These are phyloP conservation scores for Epichloe scottii DNA, from an alignment of 2,329 filamentous ascomycete genomes.

Conservation along the genomic window DNA sequence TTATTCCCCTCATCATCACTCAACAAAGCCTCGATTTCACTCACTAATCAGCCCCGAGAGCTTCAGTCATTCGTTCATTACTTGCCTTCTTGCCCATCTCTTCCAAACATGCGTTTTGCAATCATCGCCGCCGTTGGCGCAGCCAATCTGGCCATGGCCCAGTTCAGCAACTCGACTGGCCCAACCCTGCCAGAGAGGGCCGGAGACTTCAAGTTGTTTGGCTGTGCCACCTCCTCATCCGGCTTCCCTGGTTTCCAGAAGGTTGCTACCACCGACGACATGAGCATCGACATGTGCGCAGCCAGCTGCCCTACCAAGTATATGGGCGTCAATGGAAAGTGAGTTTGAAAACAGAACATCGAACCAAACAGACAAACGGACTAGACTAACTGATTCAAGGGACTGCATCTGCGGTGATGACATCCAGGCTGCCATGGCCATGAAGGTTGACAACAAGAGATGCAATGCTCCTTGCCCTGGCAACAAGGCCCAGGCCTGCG, in stretches of 20 bases:
- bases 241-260: slow-evolving; percentile 15
- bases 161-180: slow-evolving; percentile 6
- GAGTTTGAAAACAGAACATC: slow-evolving; percentile 3
- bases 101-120: slow-evolving; percentile 18
- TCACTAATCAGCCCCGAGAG: slow-evolving; percentile 17
- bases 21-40: slow-evolving; percentile 19
- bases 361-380: neutral
- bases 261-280: slow-evolving; percentile 5
- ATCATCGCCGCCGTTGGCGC: slow-evolving; percentile 18
- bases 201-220: slow-evolving; percentile 13
- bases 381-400: slow-evolving; percentile 6
- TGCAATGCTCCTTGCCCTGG: slow-evolving; percentile 20
- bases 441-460: slow-evolving; percentile 6
- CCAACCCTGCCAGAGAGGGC: slow-evolving; percentile 9
- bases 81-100: slow-evolving; percentile 13
- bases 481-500: slow-evolving; percentile 12
- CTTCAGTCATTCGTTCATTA: slow-evolving; percentile 9
- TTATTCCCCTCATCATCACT: slow-evolving; percentile 10
- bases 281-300: slow-evolving; percentile 16
- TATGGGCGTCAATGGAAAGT: slow-evolving; percentile 16
- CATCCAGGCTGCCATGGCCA: slow-evolving; percentile 6
- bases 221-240: slow-evolving; percentile 13
- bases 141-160: slow-evolving; percentile 18
- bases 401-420: slow-evolving; percentile 19
- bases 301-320: slow-evolving; percentile 12